phyloP scores from a whole-genome alignment of 495 filamentous ascomycete species.

The Daldinia concentrica region DNA sequence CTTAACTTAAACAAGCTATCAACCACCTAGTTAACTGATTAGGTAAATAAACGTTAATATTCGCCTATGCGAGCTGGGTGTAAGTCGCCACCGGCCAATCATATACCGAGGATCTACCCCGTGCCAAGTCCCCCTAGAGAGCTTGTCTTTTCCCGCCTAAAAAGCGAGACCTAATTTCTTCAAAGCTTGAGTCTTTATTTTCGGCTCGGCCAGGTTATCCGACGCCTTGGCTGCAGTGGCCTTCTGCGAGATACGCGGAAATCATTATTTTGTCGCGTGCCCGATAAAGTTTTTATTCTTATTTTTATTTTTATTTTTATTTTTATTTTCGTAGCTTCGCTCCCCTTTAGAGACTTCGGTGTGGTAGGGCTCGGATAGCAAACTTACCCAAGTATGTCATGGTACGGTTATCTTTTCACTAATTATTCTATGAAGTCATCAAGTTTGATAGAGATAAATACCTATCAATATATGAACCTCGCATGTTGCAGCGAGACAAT shows the following conservation, averaged over 20 bases:
- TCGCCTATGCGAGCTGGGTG: background rate
- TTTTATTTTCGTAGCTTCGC: background rate
- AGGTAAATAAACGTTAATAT: too few species aligned
- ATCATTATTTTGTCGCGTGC: background rate
- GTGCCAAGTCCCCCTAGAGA: slow-evolving; percentile 30
- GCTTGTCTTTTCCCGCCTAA: slow-evolving; percentile 15
- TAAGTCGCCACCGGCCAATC: slow-evolving; percentile 17
- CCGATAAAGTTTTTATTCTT: background rate
- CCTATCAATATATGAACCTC: background rate
- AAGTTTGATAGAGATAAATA: background rate
- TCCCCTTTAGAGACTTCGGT: background rate
- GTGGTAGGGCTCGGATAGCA: background rate
- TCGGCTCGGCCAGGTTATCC: background rate
- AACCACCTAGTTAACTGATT: too few species aligned
- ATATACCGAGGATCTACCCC: slow-evolving; percentile 28
- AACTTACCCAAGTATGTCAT: too few species aligned
- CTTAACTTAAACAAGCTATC: slow-evolving; percentile 22
- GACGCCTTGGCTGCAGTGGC: background rate
- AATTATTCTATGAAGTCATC: background rate
- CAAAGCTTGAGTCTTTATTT: slow-evolving; percentile 17
- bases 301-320: background rate
- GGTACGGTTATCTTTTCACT: background rate
- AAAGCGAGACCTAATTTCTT: slow-evolving; percentile 17
- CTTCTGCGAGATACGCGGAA: background rate
- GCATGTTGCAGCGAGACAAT: slow-evolving; percentile 2